These are phyloP conservation scores for Boletus edulis DNA, from an alignment of 768 basidiomycete genomes.

Conservation along the genomic window DNA sequence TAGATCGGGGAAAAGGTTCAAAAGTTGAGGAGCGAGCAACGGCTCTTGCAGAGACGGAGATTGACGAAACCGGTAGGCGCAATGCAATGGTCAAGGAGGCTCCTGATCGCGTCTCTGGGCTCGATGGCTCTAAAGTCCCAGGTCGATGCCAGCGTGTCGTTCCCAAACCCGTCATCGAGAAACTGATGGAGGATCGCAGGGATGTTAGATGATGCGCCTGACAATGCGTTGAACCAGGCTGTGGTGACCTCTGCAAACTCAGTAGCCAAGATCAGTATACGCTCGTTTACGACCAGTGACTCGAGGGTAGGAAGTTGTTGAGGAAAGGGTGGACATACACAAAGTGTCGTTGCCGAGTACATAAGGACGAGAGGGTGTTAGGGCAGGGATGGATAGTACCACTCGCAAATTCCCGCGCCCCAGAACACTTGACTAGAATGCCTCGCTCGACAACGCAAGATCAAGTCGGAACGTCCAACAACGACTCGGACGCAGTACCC, in stretches of 20 bases:
- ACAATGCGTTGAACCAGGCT: conserved; percentile 26
- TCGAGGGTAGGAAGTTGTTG: conserved; percentile 19
- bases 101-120: conserved; percentile 35
- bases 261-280: conserved; percentile 12
- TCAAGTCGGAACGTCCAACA: conserved; percentile 33
- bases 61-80: conserved; percentile 13
- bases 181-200: conserved; percentile 20
- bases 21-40: conserved; percentile 31
- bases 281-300: conserved; percentile 27
- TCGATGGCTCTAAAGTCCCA: conserved; percentile 53
- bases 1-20: conserved; percentile 49
- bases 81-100: conserved; percentile 37
- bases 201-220: conserved; percentile 7
- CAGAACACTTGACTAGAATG: conserved; percentile 8
- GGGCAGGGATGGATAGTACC: conserved; percentile 21
- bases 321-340: conserved; percentile 11
- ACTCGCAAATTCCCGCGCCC: background rate
- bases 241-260: conserved; percentile 16
- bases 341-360: background rate
- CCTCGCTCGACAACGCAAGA: background rate
- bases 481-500: conserved; percentile 29
- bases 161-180: conserved; percentile 40
- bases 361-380: too few species aligned
- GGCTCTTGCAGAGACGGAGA: conserved; percentile 13
- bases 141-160: conserved; percentile 51